These are phyloP conservation scores for Arabidopsis lyrata DNA, from an alignment of 441 rosid genomes.

Conservation along the genomic window DNA sequence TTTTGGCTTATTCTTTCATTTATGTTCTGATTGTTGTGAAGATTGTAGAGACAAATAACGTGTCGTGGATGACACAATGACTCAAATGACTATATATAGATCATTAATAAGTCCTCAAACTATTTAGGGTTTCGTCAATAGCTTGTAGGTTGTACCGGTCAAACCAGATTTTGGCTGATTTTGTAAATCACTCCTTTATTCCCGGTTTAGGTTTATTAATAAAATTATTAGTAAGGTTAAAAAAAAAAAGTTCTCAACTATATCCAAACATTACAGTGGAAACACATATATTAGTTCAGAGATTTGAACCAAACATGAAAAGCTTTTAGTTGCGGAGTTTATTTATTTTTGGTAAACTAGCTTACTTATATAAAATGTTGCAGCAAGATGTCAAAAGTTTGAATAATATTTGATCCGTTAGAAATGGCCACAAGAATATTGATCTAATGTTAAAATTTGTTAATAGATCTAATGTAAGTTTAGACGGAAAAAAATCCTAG, in stretches of 20 bases:
- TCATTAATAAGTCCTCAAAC: too few relatives aligned
- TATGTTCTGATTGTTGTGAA: slow-evolving; percentile 24
- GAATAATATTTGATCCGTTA: not conserved
- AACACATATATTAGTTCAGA: slow-evolving; percentile 16
- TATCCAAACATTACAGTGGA: slow-evolving; percentile 1
- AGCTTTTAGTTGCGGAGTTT: not conserved
- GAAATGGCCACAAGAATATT: not conserved
- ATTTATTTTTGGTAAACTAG: too few relatives aligned
- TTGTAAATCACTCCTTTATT: too few relatives aligned
- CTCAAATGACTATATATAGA: not conserved
- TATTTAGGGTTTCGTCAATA: too few relatives aligned
- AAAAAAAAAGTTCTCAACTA: not conserved
- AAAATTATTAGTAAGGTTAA: too few relatives aligned
- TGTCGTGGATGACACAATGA: slow-evolving; percentile 26
- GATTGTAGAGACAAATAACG: slow-evolving; percentile 21
- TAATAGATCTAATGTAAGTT: not conserved
- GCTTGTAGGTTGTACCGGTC: too few relatives aligned
- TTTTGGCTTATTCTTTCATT: slow-evolving; percentile 7
- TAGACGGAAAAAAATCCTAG: not conserved
- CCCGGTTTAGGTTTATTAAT: too few relatives aligned
- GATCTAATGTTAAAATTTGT: not conserved
- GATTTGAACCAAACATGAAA: slow-evolving; percentile 1
- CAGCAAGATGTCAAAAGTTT: not conserved
- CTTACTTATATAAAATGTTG: not conserved
- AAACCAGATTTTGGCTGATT: too few relatives aligned